phyloP scores from a whole-genome alignment of 2,329 filamentous ascomycete species.

The Tympanopsis confertula region DNA sequence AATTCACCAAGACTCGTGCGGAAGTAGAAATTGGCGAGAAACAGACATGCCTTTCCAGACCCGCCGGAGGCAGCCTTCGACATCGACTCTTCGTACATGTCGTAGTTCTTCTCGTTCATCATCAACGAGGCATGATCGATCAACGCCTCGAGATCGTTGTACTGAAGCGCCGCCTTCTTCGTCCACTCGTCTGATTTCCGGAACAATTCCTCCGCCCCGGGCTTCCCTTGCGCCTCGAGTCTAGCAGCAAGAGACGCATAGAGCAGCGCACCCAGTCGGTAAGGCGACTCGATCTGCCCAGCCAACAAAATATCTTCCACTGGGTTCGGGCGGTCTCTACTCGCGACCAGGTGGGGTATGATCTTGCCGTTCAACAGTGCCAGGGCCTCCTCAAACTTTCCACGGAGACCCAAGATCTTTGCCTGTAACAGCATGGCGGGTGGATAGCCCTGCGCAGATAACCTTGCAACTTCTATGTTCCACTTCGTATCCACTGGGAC shows the following conservation, averaged over 20 bases:
- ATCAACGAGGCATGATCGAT: not conserved
- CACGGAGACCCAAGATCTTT: not conserved
- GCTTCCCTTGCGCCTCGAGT: not conserved
- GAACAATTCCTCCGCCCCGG: not conserved
- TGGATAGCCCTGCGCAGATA: not conserved
- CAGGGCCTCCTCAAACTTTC: not conserved
- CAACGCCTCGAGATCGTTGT: not conserved
- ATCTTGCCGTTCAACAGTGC: not conserved
- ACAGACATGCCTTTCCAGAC: not conserved
- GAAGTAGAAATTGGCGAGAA: not conserved
- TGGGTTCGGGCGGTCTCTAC: not conserved
- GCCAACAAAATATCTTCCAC: not conserved
- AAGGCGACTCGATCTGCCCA: not conserved
- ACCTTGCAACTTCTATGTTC: not conserved
- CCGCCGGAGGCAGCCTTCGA: not conserved
- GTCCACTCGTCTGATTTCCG: not conserved
- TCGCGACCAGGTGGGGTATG: not conserved
- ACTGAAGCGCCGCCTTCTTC: not conserved
- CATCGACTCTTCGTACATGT: not conserved
- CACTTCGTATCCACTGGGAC: not conserved
- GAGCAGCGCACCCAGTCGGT: not conserved
- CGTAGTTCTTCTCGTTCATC: not conserved
- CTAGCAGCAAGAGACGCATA: no score
- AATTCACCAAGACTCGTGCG: not conserved
- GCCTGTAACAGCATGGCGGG: not conserved